phyloP scores from a whole-genome alignment of 352 stramenopile genomes.

The Phytopythium oedochilum region DNA sequence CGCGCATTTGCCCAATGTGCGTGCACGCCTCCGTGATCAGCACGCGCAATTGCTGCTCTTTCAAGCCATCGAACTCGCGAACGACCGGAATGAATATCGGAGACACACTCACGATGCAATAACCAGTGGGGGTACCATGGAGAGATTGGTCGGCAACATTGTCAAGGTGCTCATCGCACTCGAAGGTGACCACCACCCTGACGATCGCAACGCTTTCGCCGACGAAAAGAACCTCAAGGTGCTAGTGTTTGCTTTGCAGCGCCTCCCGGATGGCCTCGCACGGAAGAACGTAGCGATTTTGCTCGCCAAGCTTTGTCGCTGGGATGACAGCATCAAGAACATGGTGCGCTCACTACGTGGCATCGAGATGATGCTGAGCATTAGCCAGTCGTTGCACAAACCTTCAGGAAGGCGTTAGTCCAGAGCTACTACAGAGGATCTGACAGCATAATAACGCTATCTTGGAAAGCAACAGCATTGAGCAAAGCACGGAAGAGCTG shows the following conservation, averaged over 20 bases:
- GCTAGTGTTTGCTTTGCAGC: constrained; percentile 39
- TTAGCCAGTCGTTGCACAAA: constrained; percentile 48
- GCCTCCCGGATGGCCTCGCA: constrained; percentile 42
- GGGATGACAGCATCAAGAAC: constrained; percentile 38
- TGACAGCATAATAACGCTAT: too few species aligned
- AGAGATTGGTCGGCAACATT: constrained; percentile 60
- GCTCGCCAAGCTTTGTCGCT: constrained; percentile 62
- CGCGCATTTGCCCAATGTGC: constrained; percentile 18
- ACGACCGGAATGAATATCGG: constrained; percentile 18
- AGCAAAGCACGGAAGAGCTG: too few species aligned
- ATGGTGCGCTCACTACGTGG: constrained; percentile 53
- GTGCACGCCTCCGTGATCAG: constrained; percentile 32
- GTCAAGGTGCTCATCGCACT: constrained; percentile 64
- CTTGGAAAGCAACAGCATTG: too few species aligned
- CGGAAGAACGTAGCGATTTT: constrained; percentile 79
- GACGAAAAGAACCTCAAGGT: constrained; percentile 20
- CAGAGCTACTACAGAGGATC: too few species aligned
- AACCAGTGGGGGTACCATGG: constrained; percentile 13
- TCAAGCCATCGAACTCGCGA: constrained; percentile 32
- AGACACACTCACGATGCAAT: neutral
- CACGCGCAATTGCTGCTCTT: constrained; percentile 27
- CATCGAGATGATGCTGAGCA: constrained; percentile 76
- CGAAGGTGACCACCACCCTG: constrained; percentile 14
- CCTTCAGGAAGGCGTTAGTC: too few species aligned
- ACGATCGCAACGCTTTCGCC: constrained; percentile 16